Evolutionary conservation across 495 filamentous ascomycete species (phyloP), one percentile per base, ranked within the genome.

Genomic region (Parmelia sp.): DNA sequence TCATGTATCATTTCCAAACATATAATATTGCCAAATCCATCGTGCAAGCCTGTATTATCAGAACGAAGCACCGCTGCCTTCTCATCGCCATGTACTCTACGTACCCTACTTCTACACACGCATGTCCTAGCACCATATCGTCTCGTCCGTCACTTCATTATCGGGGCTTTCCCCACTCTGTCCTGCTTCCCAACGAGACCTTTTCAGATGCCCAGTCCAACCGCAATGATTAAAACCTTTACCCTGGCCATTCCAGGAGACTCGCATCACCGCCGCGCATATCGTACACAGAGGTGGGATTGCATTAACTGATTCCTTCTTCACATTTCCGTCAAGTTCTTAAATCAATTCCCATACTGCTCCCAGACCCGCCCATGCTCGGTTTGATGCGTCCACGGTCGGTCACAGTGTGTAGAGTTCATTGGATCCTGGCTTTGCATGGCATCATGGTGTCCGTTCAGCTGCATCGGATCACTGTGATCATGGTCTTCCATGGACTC

Each of bases 101-200:
- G n/a, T n/a, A 25, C 12, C 17, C 23, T 15, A 53, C 49, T 6
- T 15, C 25, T 31, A 53, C 49, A 53, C 9, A 8, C 25, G 14
- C 49, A 17, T 29, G 5, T 31, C 14, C 27, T 3, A 49, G 19
- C 56, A 19, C 37, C 33, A 31, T 39, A 33, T 58, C 56, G 37
- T 39, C 35, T 40, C 56, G 19, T 58, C 55, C 31, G 33, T 58
- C 37, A 58, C 31, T 58, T 39, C 56, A 23, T 58, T 25, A 58
- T 36, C 35, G 5, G n/a, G n/a, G 14, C 56, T 21, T 23, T 23
- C 25, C 27, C 4, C 25, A 27, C 45, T 12, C 23, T 27, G 15
- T 5, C 7, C 10, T 7, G 10, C 23, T 51, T 51, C 45, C 10
- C 10, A 14, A 51, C 14, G 1, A 51, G 45, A 8, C 23, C 2